Conservation (phyloP, 768 basidiomycete genomes). For the Calocybe cyanea region DNA sequence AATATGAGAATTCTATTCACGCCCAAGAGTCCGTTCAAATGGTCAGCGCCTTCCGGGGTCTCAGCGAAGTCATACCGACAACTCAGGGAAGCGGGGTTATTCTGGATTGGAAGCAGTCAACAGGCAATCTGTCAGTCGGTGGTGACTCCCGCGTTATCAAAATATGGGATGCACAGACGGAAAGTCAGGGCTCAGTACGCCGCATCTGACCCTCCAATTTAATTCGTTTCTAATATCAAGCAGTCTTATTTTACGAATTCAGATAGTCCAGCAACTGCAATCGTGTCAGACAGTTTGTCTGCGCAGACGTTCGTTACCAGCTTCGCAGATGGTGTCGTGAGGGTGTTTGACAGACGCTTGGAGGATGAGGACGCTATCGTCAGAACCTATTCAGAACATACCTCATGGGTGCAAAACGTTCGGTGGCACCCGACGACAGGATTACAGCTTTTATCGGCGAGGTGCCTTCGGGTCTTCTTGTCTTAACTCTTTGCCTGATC, state of each 20-base stretch:
- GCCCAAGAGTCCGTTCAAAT: slow-evolving; percentile 79
- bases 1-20: slow-evolving; percentile 70
- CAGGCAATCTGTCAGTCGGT: slow-evolving; percentile 82
- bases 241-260: slow-evolving; percentile 90
- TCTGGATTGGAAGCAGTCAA: slow-evolving; percentile 89
- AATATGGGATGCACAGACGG: slow-evolving; percentile 94
- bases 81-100: slow-evolving; percentile 82
- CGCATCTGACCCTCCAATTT: neutral
- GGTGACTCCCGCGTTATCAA: slow-evolving; percentile 89
- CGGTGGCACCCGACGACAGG: slow-evolving; percentile 71
- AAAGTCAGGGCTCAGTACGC: slow-evolving; percentile 69
- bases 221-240: slow-evolving; percentile 3
- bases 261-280: slow-evolving; percentile 84
- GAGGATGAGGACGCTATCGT: slow-evolving; percentile 82
- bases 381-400: slow-evolving; percentile 69
- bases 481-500: neutral
- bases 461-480: slow-evolving; percentile 45
- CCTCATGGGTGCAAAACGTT: slow-evolving; percentile 88
- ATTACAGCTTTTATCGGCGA: slow-evolving; percentile 78
- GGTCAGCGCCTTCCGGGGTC: slow-evolving; percentile 89
- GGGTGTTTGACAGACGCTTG: slow-evolving; percentile 88
- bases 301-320: slow-evolving; percentile 83
- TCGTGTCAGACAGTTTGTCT: slow-evolving; percentile 71
- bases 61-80: slow-evolving; percentile 72
- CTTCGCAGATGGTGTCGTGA: slow-evolving; percentile 88